Evolutionary conservation across 441 rosid genomes (phyloP), one percentile per base, ranked within the genome.

Genomic region (Capsella rubella): DNA sequence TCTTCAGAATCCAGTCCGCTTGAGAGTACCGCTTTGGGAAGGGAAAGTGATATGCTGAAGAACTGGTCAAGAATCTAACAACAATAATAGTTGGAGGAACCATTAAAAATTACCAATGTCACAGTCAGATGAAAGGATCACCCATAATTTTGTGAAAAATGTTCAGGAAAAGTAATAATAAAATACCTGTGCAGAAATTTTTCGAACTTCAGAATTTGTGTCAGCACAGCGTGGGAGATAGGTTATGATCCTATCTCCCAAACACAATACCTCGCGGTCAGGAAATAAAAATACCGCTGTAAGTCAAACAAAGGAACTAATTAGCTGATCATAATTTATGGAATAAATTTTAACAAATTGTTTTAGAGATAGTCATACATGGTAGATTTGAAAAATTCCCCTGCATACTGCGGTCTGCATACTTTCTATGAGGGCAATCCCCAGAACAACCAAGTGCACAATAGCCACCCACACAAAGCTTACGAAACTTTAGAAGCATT

Each of bases 201-300:
- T 96, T 79, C 98, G 87, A 74, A 96, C 95, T 90, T 93, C 97
- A 81, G 97, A 88, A 81, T 87, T 81, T 57, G 89, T 87, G 86
- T 96, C 99, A 37, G 97, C 98, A 83, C 99, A 96, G 67, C 99
- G 95, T 70, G 99, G 98, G 71, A 96, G 97, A 86, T 96, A 96
- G 73, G 81, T 84, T 50, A 93, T 90, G 67, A 93, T 92, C 70
- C 99, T 91, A 78, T 96, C 97, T 68, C 99, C 99, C 88, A 96
- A 71, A 82, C 87, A 91, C 60, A 96, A 86, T 67, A 97, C 92
- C 84, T 90, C 97, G 73, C 98, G 98, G 72, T 90, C 93, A 69
- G 99, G 99, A 85, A 90, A 84, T 53, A 93, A 91, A 84, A 87
- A 96, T 55, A 91, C 98, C 52, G 90, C 99, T 96, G 86, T 81